phyloP scores from a whole-genome alignment of 441 rosid species.

The Pelargonium myrrhifolium region DNA sequence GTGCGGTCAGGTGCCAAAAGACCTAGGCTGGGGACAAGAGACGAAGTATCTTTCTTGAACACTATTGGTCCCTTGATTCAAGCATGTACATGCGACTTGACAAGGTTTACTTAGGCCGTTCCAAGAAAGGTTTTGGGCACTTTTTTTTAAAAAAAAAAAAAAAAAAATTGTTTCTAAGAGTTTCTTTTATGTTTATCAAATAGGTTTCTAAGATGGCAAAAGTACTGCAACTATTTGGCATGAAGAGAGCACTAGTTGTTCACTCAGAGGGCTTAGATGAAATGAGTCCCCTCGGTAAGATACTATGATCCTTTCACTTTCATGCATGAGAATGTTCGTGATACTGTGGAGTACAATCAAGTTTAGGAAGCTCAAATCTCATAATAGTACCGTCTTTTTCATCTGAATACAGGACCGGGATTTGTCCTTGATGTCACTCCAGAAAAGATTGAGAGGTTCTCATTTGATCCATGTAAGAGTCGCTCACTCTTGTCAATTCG shows the following conservation, averaged over 20 bases:
- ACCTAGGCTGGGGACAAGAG: no score
- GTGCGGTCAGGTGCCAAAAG: no score
- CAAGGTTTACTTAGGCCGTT: no score
- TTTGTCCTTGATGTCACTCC: slow-evolving; percentile 55
- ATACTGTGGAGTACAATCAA: no score
- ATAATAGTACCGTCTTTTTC: background rate
- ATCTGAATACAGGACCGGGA: slow-evolving; percentile 55
- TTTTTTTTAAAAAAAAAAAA: no score
- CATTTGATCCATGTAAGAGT: slow-evolving; percentile 77
- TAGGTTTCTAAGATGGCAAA: slow-evolving; percentile 89
- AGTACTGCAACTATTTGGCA: slow-evolving; percentile 80
- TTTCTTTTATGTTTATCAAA: background rate
- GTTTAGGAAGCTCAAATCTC: background rate
- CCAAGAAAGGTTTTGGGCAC: no score
- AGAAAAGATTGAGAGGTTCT: slow-evolving; percentile 58
- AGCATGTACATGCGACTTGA: no score
- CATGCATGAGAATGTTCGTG: no score
- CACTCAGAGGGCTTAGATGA: slow-evolving; percentile 95
- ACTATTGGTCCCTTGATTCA: no score
- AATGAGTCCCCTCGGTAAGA: slow-evolving; percentile 82
- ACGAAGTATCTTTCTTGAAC: no score
- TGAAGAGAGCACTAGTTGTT: slow-evolving; percentile 86
- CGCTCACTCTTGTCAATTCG: no score
- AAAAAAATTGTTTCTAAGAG: background rate
- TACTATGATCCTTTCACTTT: no score